Evolutionary conservation across 805 yeast genomes (phyloP), one percentile per base, ranked within the genome.

Genomic region (Lachancea mirantina): DNA sequence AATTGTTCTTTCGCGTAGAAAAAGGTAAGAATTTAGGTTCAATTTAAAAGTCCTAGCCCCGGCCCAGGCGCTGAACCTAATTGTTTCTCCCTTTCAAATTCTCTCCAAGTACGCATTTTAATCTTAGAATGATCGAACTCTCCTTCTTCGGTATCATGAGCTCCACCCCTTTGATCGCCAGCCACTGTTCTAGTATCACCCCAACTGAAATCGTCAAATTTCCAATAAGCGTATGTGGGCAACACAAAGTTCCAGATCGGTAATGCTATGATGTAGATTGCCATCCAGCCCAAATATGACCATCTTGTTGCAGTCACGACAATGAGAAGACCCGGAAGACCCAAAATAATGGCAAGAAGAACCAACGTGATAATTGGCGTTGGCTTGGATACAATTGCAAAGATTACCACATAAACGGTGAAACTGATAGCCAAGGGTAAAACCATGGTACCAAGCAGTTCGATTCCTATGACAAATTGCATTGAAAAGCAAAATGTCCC

Each of bases 181-280:
- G 72, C 71, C 30, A 85, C 75, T n/a, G 78, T 70, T 65, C 95
- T 71, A 2, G 96, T 88, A 39, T 84, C 94, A 52, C 96, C 96
- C 96, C 96, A 88, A 55, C 87, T 76, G 61, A 88, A 88, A 55
- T 88, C 95, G 59, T 88, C 96, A 60, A 87, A 85, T 52, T 85
- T 85, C 96, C 96, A 88, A 56, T 69, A 87, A 0, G 96, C 81
- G 58, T 88, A 85, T 8, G 76, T 52, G 2, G 96, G 96, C 28
- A 88, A 66, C 4, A 85, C 76, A 50, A 88, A 80, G 58, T 87
- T 88, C 96, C 96, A 88, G 35, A 88, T 68, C n/a, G 96, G 96
- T 39, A 88, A 70, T 1, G 96, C 92, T 14, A 74, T 1, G 18
- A 87, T 58, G 54, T 88, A 88, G 37, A 85, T 68, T 19, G 75